A percentile compares a stretch with the other conserved stretches of the same genome.
Conservation (phyloP, 345 rosid genomes). For the Populus pruinosa region DNA sequence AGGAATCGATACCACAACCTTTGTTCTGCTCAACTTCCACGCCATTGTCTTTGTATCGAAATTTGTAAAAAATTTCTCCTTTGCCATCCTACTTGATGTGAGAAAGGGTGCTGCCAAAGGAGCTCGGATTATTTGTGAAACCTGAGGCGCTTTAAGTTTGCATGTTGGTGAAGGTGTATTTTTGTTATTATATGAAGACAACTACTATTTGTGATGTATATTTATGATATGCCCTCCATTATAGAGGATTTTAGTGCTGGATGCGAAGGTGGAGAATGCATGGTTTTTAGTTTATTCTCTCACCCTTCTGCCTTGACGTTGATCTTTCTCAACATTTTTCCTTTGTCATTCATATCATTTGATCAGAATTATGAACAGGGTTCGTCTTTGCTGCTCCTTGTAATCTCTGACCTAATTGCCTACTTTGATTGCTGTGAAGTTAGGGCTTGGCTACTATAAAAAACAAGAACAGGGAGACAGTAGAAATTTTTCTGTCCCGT, state of each 20-base stretch:
- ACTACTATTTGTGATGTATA: conserved; percentile 21
- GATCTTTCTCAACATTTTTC: neutral
- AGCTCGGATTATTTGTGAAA: conserved; percentile 17
- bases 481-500: too few relatives aligned
- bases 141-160: conserved; percentile 33
- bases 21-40: neutral
- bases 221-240: conserved; percentile 9
- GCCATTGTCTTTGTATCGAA: conserved; percentile 2
- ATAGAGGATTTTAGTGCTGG: neutral
- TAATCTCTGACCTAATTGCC: too few relatives aligned
- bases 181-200: conserved; percentile 6
- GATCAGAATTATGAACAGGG: too few relatives aligned
- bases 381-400: too few relatives aligned
- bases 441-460: too few relatives aligned
- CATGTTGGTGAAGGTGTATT: conserved; percentile 10
- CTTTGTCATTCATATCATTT: too few relatives aligned
- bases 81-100: too few relatives aligned
- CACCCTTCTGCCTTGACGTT: neutral
- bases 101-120: conserved; percentile 18
- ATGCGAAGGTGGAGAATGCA: neutral
- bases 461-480: too few relatives aligned
- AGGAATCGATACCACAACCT: conserved; percentile 4
- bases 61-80: conserved; percentile 23
- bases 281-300: neutral
- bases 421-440: too few relatives aligned